Base-by-base conservation (phyloP, 75 land plant genomes). In the Pinus albicaulis region DNA sequence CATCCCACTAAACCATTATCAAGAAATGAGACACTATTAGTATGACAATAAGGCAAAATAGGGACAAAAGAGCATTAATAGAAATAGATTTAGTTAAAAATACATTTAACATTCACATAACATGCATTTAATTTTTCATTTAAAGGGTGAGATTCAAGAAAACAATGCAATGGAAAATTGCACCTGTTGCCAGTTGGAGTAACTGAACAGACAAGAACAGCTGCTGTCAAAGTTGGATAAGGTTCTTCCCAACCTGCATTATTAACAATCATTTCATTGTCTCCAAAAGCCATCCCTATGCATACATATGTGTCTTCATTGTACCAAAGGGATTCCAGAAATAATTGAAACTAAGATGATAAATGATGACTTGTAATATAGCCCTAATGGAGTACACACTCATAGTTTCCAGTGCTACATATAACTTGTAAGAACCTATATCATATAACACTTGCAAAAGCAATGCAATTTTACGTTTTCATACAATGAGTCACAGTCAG, bases 121-220 rank as follows among this genome's bases (percentile, higher is more conserved):
- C 41, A 20, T 15, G 4, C n/a, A 68, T 15, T 57, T 26, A 20
- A 3, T 25, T 41, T 75, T 31, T 2, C 44, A 75, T n/a, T 23
- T 59, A 55, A 16, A 57, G 14, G 16, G 17, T 75, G 5, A 75
- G 66, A 75, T 36, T 31, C n/a, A 57, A 73, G 31, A 73, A 75
- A 61, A 56, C 36, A 75, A 61, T 55, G 17, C 20, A 17, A 25
- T 57, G 36, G 20, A 62, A 75, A 19, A 7, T 17, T 72, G 80
- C 61, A 92, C 90, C 86, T 84, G 73, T 95, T 95, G 6, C 98
- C 98, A 7, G 96, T 89, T 72, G 98, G 98, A 81, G 96, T 92
- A n/a, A 89, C 96, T 53, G 98, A 95, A 72, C 96, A 95, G 8
- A 95, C 85, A 56, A 95, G 83, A 16, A 88, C 87, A 23, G 92